A percentile compares a stretch with the other conserved stretches of the same genome.
phyloP scores from a whole-genome alignment of 2,329 filamentous ascomycete species.

The Exophiala mesophila region DNA sequence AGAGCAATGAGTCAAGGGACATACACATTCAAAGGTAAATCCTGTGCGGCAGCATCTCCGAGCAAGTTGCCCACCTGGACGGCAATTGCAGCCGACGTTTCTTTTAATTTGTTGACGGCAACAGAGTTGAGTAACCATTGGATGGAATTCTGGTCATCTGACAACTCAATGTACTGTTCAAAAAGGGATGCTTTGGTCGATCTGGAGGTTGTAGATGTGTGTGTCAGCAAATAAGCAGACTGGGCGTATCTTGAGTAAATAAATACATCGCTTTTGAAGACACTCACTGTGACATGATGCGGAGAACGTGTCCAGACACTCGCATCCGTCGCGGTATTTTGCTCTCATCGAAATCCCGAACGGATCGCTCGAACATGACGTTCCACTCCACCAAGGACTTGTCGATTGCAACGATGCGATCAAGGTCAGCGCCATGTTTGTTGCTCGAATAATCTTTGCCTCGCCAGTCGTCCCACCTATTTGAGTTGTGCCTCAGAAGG shows the following conservation, averaged over 20 bases:
- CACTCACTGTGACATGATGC: slow-evolving; percentile 1
- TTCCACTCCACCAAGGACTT: neutral
- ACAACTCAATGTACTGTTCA: slow-evolving; percentile 3
- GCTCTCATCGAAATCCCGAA: neutral
- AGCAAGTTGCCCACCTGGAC: neutral
- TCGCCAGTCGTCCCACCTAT: slow-evolving; percentile 5
- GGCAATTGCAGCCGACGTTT: neutral
- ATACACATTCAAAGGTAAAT: slow-evolving; percentile 3
- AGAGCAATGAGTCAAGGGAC: neutral
- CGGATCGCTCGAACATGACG: neutral
- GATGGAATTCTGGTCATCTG: neutral
- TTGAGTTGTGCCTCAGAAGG: slow-evolving; percentile 2
- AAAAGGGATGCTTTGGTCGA: slow-evolving; percentile 1
- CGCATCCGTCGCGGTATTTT: neutral
- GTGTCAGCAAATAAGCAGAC: neutral
- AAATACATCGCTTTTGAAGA: too few species aligned
- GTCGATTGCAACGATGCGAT: slow-evolving; percentile 3
- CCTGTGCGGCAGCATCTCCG: neutral
- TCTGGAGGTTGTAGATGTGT: neutral
- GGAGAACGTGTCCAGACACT: neutral
- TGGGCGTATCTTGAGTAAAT: neutral
- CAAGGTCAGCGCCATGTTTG: neutral
- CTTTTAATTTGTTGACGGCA: slow-evolving; percentile 1
- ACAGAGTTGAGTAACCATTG: slow-evolving; percentile 2
- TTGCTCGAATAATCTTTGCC: neutral